A percentile compares a stretch with the other conserved stretches of the same genome.
Evolutionary conservation across 306 rosid genomes (phyloP).

Genomic region (Vigna unguiculata): DNA sequence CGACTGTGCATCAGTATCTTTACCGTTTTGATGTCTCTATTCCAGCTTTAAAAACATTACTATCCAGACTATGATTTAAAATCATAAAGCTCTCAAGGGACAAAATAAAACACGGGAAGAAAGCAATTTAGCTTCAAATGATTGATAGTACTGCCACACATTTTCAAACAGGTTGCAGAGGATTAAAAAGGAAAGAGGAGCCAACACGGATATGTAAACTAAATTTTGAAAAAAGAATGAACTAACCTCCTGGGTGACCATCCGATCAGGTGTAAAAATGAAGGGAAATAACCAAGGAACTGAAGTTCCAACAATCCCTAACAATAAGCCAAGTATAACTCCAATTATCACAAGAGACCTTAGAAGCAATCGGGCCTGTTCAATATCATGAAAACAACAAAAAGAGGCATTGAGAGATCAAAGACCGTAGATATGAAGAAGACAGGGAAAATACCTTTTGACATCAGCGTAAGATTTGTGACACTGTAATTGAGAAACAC

Average conservation of each 20-base stretch:
- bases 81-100: not conserved
- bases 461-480: slow-evolving; percentile 27
- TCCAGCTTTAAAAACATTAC: not conserved
- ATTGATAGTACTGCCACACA: slow-evolving; percentile 8
- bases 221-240: slow-evolving; percentile 26
- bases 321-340: slow-evolving; percentile 63
- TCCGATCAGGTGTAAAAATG: slow-evolving; percentile 77
- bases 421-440: not conserved
- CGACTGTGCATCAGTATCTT: not conserved
- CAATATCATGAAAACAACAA: slow-evolving; percentile 33
- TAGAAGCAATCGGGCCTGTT: slow-evolving; percentile 78
- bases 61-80: slow-evolving; percentile 5
- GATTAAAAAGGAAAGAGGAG: slow-evolving; percentile 9
- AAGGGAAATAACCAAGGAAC: slow-evolving; percentile 83
- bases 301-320: slow-evolving; percentile 78
- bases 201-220: not conserved
- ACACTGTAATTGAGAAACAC: slow-evolving; percentile 44
- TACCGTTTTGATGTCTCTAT: not conserved
- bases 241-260: slow-evolving; percentile 78
- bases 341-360: slow-evolving; percentile 84
- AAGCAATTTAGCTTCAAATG: slow-evolving; percentile 14
- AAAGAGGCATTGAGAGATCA: slow-evolving; percentile 18
- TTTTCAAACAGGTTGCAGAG: slow-evolving; percentile 23
- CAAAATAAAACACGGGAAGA: slow-evolving; percentile 8
- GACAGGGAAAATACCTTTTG: not conserved